Conservation (phyloP, 2,329 filamentous ascomycete species). For the Arthrobotrys entomopaga region DNA sequence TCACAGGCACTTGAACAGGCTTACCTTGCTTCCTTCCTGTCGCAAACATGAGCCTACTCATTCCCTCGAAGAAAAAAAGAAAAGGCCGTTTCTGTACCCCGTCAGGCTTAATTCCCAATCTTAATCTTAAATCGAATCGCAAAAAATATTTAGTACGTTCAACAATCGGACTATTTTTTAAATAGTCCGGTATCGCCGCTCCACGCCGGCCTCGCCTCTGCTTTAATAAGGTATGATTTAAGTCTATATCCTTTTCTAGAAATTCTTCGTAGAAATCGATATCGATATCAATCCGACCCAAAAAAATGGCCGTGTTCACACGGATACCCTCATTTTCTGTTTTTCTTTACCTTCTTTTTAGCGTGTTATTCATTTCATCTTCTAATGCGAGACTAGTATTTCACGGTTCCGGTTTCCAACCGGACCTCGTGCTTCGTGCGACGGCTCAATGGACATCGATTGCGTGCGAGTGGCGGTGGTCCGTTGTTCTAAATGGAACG, state of each 20-base stretch:
- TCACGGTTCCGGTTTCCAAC: conserved; percentile 61
- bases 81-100: not conserved
- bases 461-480: conserved; percentile 65
- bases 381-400: conserved; percentile 36
- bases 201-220: conserved; percentile 13
- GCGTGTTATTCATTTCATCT: conserved; percentile 21
- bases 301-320: conserved; percentile 11
- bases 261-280: conserved; percentile 3
- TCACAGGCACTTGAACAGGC: conserved; percentile 2
- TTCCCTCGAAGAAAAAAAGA: not conserved
- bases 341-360: conserved; percentile 29
- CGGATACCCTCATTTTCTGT: conserved; percentile 23
- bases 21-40: conserved; percentile 3
- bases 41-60: conserved; percentile 7
- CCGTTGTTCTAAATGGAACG: conserved; percentile 67
- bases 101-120: not conserved
- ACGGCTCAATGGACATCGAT: conserved; percentile 64
- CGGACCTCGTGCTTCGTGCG: conserved; percentile 66
- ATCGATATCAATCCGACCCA: not conserved
- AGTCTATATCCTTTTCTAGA: conserved; percentile 1
- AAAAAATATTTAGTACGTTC: not conserved
- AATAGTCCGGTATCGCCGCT: conserved; percentile 15
- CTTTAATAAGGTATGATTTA: not conserved
- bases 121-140: conserved; percentile 18
- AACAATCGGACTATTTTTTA: conserved; percentile 5